These are phyloP conservation scores for Cetraspora pellucida DNA, from an alignment of 192 early-diverging fungal species.

Conservation along the genomic window DNA sequence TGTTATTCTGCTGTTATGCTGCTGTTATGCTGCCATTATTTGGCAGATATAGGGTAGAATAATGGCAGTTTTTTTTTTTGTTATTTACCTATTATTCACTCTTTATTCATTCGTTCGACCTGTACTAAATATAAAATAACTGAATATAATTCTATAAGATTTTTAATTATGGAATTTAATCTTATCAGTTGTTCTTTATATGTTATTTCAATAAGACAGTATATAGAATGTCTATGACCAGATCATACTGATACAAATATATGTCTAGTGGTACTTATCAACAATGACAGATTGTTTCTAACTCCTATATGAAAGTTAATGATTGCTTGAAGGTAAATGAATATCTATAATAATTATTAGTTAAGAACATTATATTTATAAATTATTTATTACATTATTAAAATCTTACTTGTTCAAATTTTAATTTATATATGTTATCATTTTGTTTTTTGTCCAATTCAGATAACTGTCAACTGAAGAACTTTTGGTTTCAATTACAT, in stretches of 20 bases:
- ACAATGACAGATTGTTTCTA: background rate
- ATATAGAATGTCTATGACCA: background rate
- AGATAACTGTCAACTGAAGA: slow-evolving; percentile 1
- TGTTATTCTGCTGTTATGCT: no score
- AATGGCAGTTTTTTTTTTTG: no score
- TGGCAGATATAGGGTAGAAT: no score
- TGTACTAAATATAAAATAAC: no score
- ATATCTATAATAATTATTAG: background rate
- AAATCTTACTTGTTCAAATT: slow-evolving; percentile 17
- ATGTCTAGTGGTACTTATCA: background rate
- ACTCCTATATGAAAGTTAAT: no score
- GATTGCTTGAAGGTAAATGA: background rate
- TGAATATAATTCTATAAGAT: background rate
- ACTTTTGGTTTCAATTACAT: background rate
- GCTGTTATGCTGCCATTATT: no score
- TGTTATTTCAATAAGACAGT: background rate
- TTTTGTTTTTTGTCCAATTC: background rate
- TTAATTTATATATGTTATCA: background rate
- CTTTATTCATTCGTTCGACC: no score
- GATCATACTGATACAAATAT: slow-evolving; percentile 14
- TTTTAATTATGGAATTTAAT: background rate
- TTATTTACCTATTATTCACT: no score
- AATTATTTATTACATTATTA: background rate
- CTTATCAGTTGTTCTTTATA: slow-evolving; percentile 18
- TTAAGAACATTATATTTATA: background rate